phyloP scores from a whole-genome alignment of 371 early-diverging fungal genomes.

The Syncephalastrum contaminatum region DNA sequence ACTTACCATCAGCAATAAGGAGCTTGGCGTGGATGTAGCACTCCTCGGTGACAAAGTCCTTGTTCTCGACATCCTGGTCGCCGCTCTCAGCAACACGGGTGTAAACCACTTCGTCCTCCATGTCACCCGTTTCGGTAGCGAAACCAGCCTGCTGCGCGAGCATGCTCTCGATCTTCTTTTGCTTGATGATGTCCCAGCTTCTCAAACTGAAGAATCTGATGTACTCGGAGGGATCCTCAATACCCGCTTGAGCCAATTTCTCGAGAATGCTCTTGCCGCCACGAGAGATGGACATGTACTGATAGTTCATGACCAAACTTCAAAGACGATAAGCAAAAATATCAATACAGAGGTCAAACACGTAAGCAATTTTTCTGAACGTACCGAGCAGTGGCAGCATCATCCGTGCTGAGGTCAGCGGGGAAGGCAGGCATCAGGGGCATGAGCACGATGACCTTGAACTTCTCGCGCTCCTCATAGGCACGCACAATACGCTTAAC shows the following conservation, averaged over 20 bases:
- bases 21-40: constrained; percentile 92
- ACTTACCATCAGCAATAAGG: constrained; percentile 84
- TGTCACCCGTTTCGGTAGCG: constrained; percentile 19
- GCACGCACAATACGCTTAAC: constrained; percentile 82
- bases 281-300: constrained; percentile 73
- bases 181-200: constrained; percentile 63
- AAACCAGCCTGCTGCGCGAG: constrained; percentile 38
- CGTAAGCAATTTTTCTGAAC: not conserved
- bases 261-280: constrained; percentile 64
- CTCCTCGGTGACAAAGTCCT: constrained; percentile 77
- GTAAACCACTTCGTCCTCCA: constrained; percentile 33
- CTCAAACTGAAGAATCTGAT: constrained; percentile 74
- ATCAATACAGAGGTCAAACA: not conserved
- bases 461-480: constrained; percentile 63
- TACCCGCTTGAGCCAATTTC: constrained; percentile 51
- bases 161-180: constrained; percentile 31
- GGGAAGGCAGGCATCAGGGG: constrained; percentile 94
- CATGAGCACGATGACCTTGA: constrained; percentile 87
- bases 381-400: constrained; percentile 75
- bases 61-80: constrained; percentile 31
- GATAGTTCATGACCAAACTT: constrained; percentile 72
- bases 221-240: constrained; percentile 59
- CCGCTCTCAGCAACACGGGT: constrained; percentile 24
- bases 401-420: constrained; percentile 73
- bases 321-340: constrained; percentile 1